These are phyloP conservation scores for Stagonosporopsis vannaccii DNA, from an alignment of 2,329 filamentous ascomycete species.

Conservation along the genomic window DNA sequence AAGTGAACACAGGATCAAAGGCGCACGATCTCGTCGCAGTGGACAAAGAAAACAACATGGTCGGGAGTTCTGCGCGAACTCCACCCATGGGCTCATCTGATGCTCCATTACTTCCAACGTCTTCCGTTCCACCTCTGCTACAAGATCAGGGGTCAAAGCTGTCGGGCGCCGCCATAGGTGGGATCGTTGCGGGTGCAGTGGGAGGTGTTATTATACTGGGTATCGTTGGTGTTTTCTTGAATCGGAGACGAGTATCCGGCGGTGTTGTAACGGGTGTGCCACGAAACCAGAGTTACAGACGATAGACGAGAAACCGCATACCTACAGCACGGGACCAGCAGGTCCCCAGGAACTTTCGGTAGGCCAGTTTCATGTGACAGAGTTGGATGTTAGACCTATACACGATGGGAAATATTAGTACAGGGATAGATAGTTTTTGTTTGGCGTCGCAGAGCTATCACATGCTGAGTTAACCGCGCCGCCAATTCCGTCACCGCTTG, in stretches of 20 bases:
- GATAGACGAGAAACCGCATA: slow-evolving; percentile 6
- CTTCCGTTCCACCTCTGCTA: slow-evolving; percentile 8
- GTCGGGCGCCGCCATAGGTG: slow-evolving; percentile 26
- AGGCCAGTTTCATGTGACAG: slow-evolving; percentile 6
- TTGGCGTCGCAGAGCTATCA: too few species aligned
- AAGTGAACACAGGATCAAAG: slow-evolving; percentile 17
- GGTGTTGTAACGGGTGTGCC: not conserved
- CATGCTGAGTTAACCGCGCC: too few species aligned
- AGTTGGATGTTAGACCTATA: slow-evolving; percentile 16
- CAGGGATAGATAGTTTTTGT: not conserved
- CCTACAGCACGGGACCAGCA: slow-evolving; percentile 6
- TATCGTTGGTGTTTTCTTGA: slow-evolving; percentile 22
- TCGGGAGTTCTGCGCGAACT: slow-evolving; percentile 20
- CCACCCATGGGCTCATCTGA: slow-evolving; percentile 3
- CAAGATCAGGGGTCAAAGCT: slow-evolving; percentile 8
- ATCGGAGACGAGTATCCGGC: slow-evolving; percentile 13
- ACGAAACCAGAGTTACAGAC: slow-evolving; percentile 14
- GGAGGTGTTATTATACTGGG: slow-evolving; percentile 23
- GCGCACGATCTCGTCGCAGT: slow-evolving; percentile 17
- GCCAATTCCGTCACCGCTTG: too few species aligned
- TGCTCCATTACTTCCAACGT: slow-evolving; percentile 7
- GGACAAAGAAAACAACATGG: slow-evolving; percentile 18
- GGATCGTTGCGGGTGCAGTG: slow-evolving; percentile 26
- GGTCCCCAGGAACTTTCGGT: slow-evolving; percentile 19
- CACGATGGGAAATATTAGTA: slow-evolving; percentile 5